Conservation (phyloP, 768 basidiomycete genomes). For the Rhodosporidiobolus odoratus region DNA sequence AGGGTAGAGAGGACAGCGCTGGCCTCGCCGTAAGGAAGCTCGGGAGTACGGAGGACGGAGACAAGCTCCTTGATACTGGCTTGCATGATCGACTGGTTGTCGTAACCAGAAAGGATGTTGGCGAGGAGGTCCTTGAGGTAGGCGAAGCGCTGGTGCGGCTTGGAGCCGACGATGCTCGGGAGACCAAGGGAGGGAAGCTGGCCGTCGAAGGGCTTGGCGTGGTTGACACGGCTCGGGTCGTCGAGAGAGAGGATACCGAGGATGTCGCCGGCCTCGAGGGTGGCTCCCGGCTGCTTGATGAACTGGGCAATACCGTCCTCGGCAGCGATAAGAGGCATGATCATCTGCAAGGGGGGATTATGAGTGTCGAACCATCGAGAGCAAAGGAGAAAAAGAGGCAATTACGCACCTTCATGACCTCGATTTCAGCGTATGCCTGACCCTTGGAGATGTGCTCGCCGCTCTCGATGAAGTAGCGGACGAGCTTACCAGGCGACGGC, state of each 20-base stretch:
- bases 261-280: constrained; percentile 92
- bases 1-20: constrained; percentile 76
- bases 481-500: constrained; percentile 92
- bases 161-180: constrained; percentile 78
- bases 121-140: constrained; percentile 69
- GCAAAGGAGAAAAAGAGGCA: not conserved
- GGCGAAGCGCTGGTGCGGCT: constrained; percentile 77
- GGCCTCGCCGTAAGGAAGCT: constrained; percentile 82
- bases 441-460: constrained; percentile 96
- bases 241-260: constrained; percentile 94
- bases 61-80: constrained; percentile 80
- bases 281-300: constrained; percentile 96
- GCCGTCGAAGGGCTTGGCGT: constrained; percentile 96
- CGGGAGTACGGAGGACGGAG: constrained; percentile 70
- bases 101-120: constrained; percentile 92
- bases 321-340: constrained; percentile 90
- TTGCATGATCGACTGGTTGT: constrained; percentile 87
- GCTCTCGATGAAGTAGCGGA: constrained; percentile 89
- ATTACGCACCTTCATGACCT: constrained; percentile 57
- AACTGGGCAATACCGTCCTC: constrained; percentile 92
- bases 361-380: not conserved
- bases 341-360: constrained; percentile 79
- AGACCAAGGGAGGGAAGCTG: constrained; percentile 80
- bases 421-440: constrained; percentile 96
- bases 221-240: constrained; percentile 91